Conservation (phyloP, 169 alveolate genomes). For the Plasmodium gallinaceum region DNA sequence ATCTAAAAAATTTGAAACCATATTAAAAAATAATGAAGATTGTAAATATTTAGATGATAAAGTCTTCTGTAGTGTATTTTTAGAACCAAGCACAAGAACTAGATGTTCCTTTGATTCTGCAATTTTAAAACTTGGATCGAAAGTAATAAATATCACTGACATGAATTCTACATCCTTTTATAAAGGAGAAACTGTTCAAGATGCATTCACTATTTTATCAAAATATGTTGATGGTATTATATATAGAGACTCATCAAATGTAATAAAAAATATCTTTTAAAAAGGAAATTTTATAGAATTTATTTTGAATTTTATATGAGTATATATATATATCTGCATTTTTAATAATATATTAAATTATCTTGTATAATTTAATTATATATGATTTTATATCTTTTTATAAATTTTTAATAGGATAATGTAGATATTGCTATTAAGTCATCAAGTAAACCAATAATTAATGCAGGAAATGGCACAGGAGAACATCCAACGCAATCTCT, state of each 20-base stretch:
- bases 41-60: conserved; percentile 50
- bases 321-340: background rate
- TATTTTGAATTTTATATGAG: background rate
- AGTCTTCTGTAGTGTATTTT: conserved; percentile 79
- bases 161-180: conserved; percentile 80
- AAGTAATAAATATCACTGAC: conserved; percentile 80
- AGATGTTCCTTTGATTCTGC: conserved; percentile 91
- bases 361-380: too few species aligned
- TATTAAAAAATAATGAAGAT: conserved; percentile 66
- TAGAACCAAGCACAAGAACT: conserved; percentile 90
- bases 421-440: conserved; percentile 63
- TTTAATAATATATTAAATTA: background rate
- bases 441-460: conserved; percentile 84
- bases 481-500: conserved; percentile 92
- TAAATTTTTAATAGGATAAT: conserved; percentile 46
- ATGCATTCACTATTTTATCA: conserved; percentile 83
- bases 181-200: conserved; percentile 90
- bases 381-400: background rate
- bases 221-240: conserved; percentile 86
- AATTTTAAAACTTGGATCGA: conserved; percentile 86
- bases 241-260: conserved; percentile 74
- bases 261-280: conserved; percentile 1
- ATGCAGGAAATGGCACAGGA: conserved; percentile 90
- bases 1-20: conserved; percentile 48
- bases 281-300: background rate